A percentile compares a stretch with the other conserved stretches of the same genome.
Conservation (phyloP, 495 filamentous ascomycete species). For the Xylaria curta region DNA sequence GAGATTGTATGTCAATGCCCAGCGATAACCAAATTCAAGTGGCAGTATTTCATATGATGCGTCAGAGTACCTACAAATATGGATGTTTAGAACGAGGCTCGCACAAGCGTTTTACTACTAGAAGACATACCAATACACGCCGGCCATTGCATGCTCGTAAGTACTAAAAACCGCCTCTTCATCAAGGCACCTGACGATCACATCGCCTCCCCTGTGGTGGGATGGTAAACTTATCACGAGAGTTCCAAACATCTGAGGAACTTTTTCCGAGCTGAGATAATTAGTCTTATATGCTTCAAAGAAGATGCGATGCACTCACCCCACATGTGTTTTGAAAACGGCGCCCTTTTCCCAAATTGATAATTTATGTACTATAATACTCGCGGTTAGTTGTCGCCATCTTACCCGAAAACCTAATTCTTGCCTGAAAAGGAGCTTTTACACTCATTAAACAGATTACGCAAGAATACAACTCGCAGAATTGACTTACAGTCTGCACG, state of each 20-base stretch:
- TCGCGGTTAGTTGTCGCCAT: background rate
- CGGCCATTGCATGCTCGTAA: background rate
- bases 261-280: background rate
- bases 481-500: background rate
- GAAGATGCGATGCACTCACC: background rate
- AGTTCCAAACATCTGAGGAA: background rate
- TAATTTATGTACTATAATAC: background rate
- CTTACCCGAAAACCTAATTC: background rate
- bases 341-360: background rate
- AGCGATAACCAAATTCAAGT: background rate
- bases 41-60: background rate
- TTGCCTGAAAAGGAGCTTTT: background rate
- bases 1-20: slow-evolving; percentile 5
- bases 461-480: too few species aligned
- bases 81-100: background rate
- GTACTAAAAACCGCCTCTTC: background rate
- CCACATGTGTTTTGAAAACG: background rate
- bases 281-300: background rate
- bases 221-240: background rate
- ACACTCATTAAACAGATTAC: too few species aligned
- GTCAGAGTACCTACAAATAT: background rate
- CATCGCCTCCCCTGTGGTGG: background rate
- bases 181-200: slow-evolving; percentile 7
- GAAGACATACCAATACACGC: background rate
- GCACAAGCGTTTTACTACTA: background rate